Evolutionary conservation across 2,329 filamentous ascomycete genomes (phyloP), one percentile per base, ranked within the genome.

Genomic region (Aspergillus unguis): DNA sequence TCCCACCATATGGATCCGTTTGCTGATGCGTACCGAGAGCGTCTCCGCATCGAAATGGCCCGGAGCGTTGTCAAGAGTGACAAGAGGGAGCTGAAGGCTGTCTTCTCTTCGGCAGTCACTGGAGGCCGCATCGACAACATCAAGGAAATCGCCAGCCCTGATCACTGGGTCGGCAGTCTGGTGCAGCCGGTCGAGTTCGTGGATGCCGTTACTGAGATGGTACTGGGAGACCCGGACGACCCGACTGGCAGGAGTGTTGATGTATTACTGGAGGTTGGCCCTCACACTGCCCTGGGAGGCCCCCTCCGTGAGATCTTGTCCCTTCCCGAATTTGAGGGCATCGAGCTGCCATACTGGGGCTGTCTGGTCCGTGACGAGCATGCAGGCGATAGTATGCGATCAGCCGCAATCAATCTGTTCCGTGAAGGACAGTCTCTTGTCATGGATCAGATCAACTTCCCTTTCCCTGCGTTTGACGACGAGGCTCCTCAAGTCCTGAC

Each of bases 1-100:
- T 75, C 73, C 0, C 67, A 70, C 32, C 74, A 77, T 35, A 76
- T 77, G 73, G 42, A 60, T 10, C 38, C 33, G 4, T 57, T 66
- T 0, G 53, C 63, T 1, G n/a, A 2, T 4, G 8, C 10, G 1
- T 55, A 55, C n/a, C 17, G 23, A 4, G 43, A n/a, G 31, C 27
- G 10, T 1, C 43, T 27, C 26, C 29, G 31, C 17, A 11, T 10
- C 31, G 43, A n/a, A 25, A 32, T 45, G 38, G 38, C 26, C 8
- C 23, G 11, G 38, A 23, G 23, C 3, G 38, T 7, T 8, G 10
- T 5, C 4, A 23, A 41, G 4, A 8, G 1, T 5, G 25, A 27
- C 9, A 3, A 10, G 5, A 36, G 4, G 38, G 8, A 5, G n/a
- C 38, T 23, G 8, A 26, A 27, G 6, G 23, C 25, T 1, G 9